A percentile compares a stretch with the other conserved stretches of the same genome.
These are phyloP conservation scores for Rhodotorula sp. DNA, from an alignment of 1,284 basidiomycete species.

Conservation along the genomic window DNA sequence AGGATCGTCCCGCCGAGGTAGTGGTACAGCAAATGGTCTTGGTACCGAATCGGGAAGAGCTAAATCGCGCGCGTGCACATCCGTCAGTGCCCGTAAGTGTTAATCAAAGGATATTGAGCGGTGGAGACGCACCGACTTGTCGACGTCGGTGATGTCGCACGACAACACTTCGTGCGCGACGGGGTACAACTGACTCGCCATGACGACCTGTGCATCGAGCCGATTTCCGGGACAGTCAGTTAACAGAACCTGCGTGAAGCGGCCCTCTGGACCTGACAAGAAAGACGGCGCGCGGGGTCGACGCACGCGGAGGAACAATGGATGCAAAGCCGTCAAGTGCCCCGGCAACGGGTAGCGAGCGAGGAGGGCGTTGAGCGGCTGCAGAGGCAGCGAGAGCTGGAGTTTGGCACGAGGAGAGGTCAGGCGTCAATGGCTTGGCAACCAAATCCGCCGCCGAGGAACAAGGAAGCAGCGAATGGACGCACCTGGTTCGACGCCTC, in stretches of 20 bases:
- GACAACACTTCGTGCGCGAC: constrained; percentile 12
- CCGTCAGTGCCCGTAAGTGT: too few species aligned
- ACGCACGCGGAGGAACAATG: constrained; percentile 57
- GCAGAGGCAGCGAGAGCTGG: constrained; percentile 59
- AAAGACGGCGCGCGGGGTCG: not conserved
- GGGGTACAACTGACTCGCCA: constrained; percentile 10
- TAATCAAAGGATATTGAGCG: too few species aligned
- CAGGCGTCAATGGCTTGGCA: not conserved
- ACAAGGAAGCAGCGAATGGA: constrained; percentile 43
- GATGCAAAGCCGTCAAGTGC: constrained; percentile 67
- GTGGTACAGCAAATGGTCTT: constrained; percentile 73
- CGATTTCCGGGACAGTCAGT: not conserved
- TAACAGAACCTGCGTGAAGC: not conserved
- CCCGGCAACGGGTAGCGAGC: constrained; percentile 60
- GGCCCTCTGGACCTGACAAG: not conserved
- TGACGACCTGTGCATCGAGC: not conserved
- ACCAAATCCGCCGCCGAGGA: constrained; percentile 38
- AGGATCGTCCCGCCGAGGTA: constrained; percentile 67
- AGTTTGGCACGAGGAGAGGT: too few species aligned
- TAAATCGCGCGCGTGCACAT: not conserved
- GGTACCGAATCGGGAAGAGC: constrained; percentile 57
- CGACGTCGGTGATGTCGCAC: constrained; percentile 37
- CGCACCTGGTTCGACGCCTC: constrained; percentile 54
- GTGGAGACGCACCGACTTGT: constrained; percentile 26
- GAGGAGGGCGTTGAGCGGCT: constrained; percentile 61